A percentile compares a stretch with the other conserved stretches of the same genome.
phyloP scores from a whole-genome alignment of 2,329 filamentous ascomycete genomes.

The Fusarium sp. region DNA sequence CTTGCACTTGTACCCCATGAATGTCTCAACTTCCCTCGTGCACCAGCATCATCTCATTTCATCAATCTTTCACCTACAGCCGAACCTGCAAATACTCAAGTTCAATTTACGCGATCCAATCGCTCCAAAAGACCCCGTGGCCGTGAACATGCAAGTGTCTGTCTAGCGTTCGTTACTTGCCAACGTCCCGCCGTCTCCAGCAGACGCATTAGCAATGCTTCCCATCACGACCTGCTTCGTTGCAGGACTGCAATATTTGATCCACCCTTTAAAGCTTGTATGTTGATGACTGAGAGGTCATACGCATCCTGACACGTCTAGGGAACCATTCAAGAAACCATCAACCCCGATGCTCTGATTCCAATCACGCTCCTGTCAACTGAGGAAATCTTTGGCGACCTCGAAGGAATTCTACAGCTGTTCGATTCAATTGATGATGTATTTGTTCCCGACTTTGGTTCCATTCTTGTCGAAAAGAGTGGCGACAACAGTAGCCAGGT shows the following conservation, averaged over 20 bases:
- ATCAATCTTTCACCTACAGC: neutral
- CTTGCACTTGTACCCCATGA: neutral
- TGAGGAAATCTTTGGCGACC: slow-evolving; percentile 48
- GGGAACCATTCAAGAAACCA: slow-evolving; percentile 53
- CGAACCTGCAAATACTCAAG: neutral
- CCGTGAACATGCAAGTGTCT: neutral
- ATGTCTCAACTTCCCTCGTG: slow-evolving; percentile 12
- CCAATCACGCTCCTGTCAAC: slow-evolving; percentile 52
- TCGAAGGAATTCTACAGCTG: slow-evolving; percentile 46
- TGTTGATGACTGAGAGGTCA: neutral
- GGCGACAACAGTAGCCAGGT: slow-evolving; percentile 11
- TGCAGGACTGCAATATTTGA: slow-evolving; percentile 50
- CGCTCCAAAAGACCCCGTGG: neutral
- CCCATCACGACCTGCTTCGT: slow-evolving; percentile 49
- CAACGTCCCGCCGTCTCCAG: neutral
- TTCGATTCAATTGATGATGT: slow-evolving; percentile 51
- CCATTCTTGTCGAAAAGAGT: slow-evolving; percentile 51
- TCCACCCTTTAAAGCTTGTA: slow-evolving; percentile 51
- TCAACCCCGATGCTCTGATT: slow-evolving; percentile 51
- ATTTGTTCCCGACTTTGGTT: slow-evolving; percentile 50
- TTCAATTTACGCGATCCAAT: rapidly evolving
- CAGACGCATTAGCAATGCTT: slow-evolving; percentile 34
- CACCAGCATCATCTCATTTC: neutral
- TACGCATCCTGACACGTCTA: slow-evolving; percentile 23
- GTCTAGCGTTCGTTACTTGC: slow-evolving; percentile 3